Evolutionary conservation across 495 filamentous ascomycete species (phyloP), one percentile per base, ranked within the genome.

Genomic region (Clohesyomyces aquaticus): DNA sequence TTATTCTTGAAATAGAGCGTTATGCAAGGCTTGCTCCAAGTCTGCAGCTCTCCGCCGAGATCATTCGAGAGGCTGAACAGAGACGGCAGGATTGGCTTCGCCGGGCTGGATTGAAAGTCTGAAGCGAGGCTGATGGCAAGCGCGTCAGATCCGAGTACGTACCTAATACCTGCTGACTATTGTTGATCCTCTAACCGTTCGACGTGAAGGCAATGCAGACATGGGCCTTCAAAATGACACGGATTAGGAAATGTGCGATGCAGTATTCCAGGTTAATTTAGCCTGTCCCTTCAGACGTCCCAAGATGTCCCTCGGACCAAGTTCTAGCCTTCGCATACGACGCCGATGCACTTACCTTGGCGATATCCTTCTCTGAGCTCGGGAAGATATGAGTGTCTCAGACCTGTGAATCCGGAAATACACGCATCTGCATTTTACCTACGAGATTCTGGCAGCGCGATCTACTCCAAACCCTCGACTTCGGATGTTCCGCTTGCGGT

Each of bases 11-110:
- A 72, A 85, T 91, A 18, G 86, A 88, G 70, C 79, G 84, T 59
- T 88, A 89, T 74, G 81, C 86, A 2, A 83, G 89, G 67, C 80
- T 93, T 35, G 89, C 89, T 9, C 90, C 89, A 41, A 91, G 88
- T 68, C 75, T 92, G 21, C 82, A 81, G 67, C 75, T 91, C 35
- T 86, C 85, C 46, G 85, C 86, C 47, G 89, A 92, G 69, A 91
- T 92, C 53, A 83, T 93, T 64, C 83, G 88, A 55, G 89, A 92
- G 66, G 88, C 89, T 12, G 89, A 92, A 73, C 80, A 84, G 69
- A 81, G 88, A 59, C 78, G 89, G 55, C 84, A 81, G 57, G 67
- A 73, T 55, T 74, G 75, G 42, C 68, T 77, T n/a, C 71, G 73
- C 4, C 73, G 67, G 27, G 60, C 67, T 18, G 73, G 73, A 21